A percentile compares a stretch with the other conserved stretches of the same genome.
Conservation (phyloP, 192 early-diverging fungal species). For the Piromyces sp. region DNA sequence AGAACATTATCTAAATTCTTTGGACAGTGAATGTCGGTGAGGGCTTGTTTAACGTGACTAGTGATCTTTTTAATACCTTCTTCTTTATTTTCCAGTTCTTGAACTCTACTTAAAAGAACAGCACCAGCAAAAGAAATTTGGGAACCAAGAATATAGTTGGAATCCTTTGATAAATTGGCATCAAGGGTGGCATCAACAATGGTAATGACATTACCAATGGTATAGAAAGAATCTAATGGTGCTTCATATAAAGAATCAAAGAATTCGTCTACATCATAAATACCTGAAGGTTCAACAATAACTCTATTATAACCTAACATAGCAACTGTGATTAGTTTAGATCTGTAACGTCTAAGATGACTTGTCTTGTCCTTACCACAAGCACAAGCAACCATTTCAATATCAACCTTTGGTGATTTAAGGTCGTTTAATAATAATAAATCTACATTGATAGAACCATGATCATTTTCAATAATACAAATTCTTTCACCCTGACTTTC, state of each 20-base stretch:
- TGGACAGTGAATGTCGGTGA: not conserved
- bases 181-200: not conserved
- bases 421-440: not conserved
- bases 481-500: not conserved
- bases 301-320: not conserved
- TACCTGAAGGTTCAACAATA: not conserved
- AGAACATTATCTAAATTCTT: not conserved
- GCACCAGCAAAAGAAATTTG: not conserved
- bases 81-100: not conserved
- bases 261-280: not conserved
- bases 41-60: not conserved
- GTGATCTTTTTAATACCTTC: not conserved
- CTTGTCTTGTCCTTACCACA: not conserved
- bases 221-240: not conserved
- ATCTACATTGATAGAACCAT: not conserved
- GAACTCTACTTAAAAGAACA: not conserved
- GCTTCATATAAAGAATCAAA: not conserved
- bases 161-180: not conserved
- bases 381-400: not conserved
- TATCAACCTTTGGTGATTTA: not conserved
- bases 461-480: not conserved
- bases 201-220: not conserved
- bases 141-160: not conserved
- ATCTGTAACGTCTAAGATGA: not conserved
- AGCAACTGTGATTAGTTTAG: not conserved